Evolutionary conservation across 2,329 filamentous ascomycete species (phyloP).

Genomic region (Monosporascus ibericus): DNA sequence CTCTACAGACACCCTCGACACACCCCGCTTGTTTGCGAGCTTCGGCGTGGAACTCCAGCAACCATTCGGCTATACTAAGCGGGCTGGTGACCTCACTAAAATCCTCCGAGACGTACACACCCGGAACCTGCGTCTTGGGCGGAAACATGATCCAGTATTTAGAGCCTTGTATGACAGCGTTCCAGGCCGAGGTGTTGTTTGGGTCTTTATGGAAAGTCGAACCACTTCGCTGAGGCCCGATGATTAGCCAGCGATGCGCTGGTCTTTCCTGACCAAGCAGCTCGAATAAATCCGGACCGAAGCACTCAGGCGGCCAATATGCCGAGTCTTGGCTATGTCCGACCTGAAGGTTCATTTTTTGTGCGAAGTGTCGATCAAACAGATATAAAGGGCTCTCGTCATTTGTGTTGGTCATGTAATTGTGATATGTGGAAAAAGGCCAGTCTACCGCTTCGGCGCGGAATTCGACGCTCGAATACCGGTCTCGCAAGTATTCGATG

Average conservation of each 20-base stretch:
- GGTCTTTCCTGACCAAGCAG: constrained; percentile 73
- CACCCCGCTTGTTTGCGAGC: constrained; percentile 72
- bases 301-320: constrained; percentile 79
- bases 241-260: constrained; percentile 86
- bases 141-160: constrained; percentile 99
- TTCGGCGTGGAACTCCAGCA: constrained; percentile 81
- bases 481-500: constrained; percentile 56
- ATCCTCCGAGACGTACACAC: constrained; percentile 84
- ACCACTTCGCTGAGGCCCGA: constrained; percentile 80
- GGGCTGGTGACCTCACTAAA: constrained; percentile 91
- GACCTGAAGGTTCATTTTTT: constrained; percentile 73
- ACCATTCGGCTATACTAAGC: constrained; percentile 93
- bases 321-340: constrained; percentile 43
- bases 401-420: constrained; percentile 71
- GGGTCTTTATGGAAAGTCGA: constrained; percentile 91
- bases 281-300: constrained; percentile 80
- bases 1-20: constrained; percentile 74
- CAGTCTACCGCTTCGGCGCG: constrained; percentile 92
- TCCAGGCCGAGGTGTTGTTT: constrained; percentile 78
- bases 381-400: constrained; percentile 92
- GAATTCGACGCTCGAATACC: constrained; percentile 64
- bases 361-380: constrained; percentile 80
- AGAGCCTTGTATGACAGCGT: constrained; percentile 79
- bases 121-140: constrained; percentile 69
- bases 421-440: constrained; percentile 72